A percentile compares a stretch with the other conserved stretches of the same genome.
Conservation (phyloP, 805 yeast genomes). For the Phaffomyces antillensis region DNA sequence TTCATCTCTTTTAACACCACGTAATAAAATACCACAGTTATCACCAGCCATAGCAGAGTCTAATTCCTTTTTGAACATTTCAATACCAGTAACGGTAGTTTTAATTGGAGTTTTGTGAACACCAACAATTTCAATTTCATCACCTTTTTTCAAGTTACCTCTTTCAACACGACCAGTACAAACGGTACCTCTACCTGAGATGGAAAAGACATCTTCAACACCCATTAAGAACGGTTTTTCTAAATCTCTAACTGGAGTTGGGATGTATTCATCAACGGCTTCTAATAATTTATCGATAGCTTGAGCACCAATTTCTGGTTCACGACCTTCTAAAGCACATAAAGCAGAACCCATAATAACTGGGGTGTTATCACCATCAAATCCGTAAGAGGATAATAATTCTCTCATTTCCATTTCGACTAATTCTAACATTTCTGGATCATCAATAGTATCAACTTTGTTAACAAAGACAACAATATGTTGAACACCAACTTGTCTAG, state of each 20-base stretch:
- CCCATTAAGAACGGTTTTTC: slow-evolving; percentile 97
- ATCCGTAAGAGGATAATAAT: slow-evolving; percentile 81
- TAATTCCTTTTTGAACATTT: slow-evolving; percentile 98
- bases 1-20: slow-evolving; percentile 98
- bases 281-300: slow-evolving; percentile 78
- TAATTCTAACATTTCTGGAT: slow-evolving; percentile 97
- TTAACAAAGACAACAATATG: slow-evolving; percentile 95
- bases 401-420: slow-evolving; percentile 99
- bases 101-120: slow-evolving; percentile 78
- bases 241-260: slow-evolving; percentile 94
- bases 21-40: slow-evolving; percentile 93
- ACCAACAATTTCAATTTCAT: slow-evolving; percentile 96
- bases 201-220: slow-evolving; percentile 94
- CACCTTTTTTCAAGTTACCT: slow-evolving; percentile 96
- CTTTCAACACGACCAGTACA: slow-evolving; percentile 99
- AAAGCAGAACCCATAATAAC: slow-evolving; percentile 98
- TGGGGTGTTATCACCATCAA: slow-evolving; percentile 97
- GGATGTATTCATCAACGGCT: slow-evolving; percentile 90
- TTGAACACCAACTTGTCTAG: slow-evolving; percentile 99
- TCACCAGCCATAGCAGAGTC: slow-evolving; percentile 99
- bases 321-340: slow-evolving; percentile 84
- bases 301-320: slow-evolving; percentile 88
- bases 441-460: slow-evolving; percentile 97
- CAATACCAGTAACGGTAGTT: slow-evolving; percentile 96
- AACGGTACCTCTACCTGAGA: slow-evolving; percentile 99